Evolutionary conservation across 768 basidiomycete species (phyloP).

Genomic region (Mycena amicta): DNA sequence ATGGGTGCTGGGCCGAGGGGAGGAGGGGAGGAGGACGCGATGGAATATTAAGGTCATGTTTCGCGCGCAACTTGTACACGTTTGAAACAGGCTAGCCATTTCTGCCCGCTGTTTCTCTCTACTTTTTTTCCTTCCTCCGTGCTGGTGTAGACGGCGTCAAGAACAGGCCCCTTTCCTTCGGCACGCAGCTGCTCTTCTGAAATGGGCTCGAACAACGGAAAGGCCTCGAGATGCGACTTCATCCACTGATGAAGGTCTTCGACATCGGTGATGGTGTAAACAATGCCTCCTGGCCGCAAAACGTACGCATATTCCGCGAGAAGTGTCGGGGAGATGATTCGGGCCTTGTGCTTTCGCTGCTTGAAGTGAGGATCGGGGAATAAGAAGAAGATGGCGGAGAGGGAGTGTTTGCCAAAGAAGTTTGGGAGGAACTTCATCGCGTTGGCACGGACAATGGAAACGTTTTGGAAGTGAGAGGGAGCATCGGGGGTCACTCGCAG

Average conservation of each 20-base stretch:
- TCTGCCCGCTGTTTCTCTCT: slow-evolving; percentile 85
- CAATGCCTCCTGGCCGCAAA: slow-evolving; percentile 87
- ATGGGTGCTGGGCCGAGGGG: slow-evolving; percentile 53
- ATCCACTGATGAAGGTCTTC: slow-evolving; percentile 95
- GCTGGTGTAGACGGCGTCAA: slow-evolving; percentile 80
- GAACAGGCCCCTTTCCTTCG: slow-evolving; percentile 72
- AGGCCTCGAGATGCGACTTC: slow-evolving; percentile 82
- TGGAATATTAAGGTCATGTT: slow-evolving; percentile 33
- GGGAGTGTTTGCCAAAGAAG: slow-evolving; percentile 88
- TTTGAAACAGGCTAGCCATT: slow-evolving; percentile 53
- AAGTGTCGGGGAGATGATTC: slow-evolving; percentile 97
- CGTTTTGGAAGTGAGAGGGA: slow-evolving; percentile 70
- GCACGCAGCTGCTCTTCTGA: slow-evolving; percentile 74
- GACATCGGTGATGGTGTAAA: slow-evolving; percentile 98
- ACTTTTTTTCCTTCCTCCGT: slow-evolving; percentile 99
- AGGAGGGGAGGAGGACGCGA: slow-evolving; percentile 34
- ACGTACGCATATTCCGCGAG: slow-evolving; percentile 97
- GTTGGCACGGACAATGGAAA: slow-evolving; percentile 93
- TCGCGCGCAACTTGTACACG: slow-evolving; percentile 5
- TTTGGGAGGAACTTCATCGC: slow-evolving; percentile 99
- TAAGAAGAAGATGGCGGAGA: slow-evolving; percentile 94
- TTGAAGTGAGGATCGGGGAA: slow-evolving; percentile 99
- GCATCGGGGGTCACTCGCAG: slow-evolving; percentile 66
- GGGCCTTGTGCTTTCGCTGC: slow-evolving; percentile 95
- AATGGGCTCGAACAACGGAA: slow-evolving; percentile 84